These are phyloP conservation scores for Elongisporangium prolatum DNA, from an alignment of 352 stramenopile species.

Conservation along the genomic window DNA sequence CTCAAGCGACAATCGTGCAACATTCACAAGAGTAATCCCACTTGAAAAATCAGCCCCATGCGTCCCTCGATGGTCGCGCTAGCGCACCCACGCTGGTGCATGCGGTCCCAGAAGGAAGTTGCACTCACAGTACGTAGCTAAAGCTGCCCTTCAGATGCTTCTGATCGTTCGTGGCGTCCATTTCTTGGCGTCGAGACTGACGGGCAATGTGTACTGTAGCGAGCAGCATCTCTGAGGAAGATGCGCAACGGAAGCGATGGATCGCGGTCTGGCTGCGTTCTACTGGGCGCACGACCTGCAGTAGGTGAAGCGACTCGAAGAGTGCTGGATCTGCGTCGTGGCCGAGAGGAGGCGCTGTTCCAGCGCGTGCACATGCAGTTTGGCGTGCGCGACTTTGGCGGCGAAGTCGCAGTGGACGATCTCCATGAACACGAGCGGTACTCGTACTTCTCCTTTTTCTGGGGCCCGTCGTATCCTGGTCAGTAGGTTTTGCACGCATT, in stretches of 20 bases:
- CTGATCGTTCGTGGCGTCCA: neutral
- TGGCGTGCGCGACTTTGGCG: slow-evolving; percentile 64
- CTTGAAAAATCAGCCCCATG: neutral
- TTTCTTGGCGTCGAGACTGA: neutral
- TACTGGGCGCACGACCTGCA: slow-evolving; percentile 73
- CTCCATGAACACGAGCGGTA: slow-evolving; percentile 82
- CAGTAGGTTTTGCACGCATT: too few species aligned
- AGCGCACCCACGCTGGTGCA: neutral
- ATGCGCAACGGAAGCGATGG: neutral
- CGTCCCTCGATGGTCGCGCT: neutral
- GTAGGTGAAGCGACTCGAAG: slow-evolving; percentile 56
- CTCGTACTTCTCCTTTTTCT: slow-evolving; percentile 74
- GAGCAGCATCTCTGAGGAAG: neutral
- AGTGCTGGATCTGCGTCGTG: slow-evolving; percentile 41
- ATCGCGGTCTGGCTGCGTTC: slow-evolving; percentile 42
- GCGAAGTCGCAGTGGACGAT: slow-evolving; percentile 62
- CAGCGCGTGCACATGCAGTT: slow-evolving; percentile 58
- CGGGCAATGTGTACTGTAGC: neutral
- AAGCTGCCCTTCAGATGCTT: neutral
- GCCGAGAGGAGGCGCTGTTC: slow-evolving; percentile 51
- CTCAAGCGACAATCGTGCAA: neutral
- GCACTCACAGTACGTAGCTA: neutral
- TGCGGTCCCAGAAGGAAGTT: neutral
- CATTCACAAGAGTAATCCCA: too few species aligned
- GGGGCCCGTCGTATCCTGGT: slow-evolving; percentile 61